A percentile compares a stretch with the other conserved stretches of the same genome.
Evolutionary conservation across 345 rosid species (phyloP).

Genomic region (Pistacia integerrima): DNA sequence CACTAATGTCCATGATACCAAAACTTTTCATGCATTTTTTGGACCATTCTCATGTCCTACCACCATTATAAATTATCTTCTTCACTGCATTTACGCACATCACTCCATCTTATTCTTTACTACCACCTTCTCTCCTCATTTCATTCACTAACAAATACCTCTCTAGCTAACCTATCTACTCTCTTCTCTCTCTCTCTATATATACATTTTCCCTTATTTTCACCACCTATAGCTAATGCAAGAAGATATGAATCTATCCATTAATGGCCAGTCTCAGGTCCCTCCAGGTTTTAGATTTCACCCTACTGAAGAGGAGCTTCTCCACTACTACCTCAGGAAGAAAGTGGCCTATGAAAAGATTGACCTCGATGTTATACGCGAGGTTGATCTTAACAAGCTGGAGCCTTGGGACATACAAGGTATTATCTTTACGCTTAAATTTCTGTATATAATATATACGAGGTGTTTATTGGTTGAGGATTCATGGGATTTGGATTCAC

Average conservation of each 20-base stretch:
- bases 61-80: constrained; percentile 76
- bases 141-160: no score
- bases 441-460: no score
- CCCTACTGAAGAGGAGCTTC: constrained; percentile 97
- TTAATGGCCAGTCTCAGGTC: constrained; percentile 91
- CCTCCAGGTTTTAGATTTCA: constrained; percentile 99
- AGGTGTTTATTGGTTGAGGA: no score
- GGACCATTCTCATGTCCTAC: constrained; percentile 43
- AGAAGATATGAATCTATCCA: constrained; percentile 72
- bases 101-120: constrained; percentile 13
- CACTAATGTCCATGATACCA: constrained; percentile 41
- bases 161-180: neutral
- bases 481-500: neutral
- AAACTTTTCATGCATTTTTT: constrained; percentile 48
- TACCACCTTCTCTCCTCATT: neutral
- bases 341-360: constrained; percentile 81
- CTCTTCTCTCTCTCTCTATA: neutral
- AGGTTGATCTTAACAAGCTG: constrained; percentile 98
- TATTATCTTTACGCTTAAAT: constrained; percentile 10
- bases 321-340: constrained; percentile 89
- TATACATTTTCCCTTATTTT: neutral
- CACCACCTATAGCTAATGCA: constrained; percentile 30
- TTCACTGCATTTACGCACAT: constrained; percentile 58
- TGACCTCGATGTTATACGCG: constrained; percentile 96
- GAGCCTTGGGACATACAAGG: constrained; percentile 99